Evolutionary conservation across 805 yeast genomes (phyloP).

Genomic region (Yamadazyma tumulicola): DNA sequence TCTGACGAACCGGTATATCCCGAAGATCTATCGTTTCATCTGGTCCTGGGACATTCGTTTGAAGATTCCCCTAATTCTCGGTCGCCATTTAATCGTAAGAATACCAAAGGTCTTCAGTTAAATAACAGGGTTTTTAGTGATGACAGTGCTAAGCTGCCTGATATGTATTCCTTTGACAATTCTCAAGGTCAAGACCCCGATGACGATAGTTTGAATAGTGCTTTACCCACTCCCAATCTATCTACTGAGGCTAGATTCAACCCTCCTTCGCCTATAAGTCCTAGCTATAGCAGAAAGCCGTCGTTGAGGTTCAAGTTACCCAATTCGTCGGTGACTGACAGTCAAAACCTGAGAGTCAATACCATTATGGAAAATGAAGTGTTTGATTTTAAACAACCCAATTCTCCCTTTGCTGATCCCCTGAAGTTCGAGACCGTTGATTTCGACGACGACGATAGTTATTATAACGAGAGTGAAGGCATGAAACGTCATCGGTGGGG

Average conservation of each 20-base stretch:
- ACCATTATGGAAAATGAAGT: constrained; percentile 24
- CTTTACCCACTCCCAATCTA: constrained; percentile 25
- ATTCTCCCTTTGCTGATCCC: constrained; percentile 24
- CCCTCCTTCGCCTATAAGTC: constrained; percentile 3
- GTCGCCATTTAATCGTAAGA: not conserved
- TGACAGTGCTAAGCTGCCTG: constrained; percentile 16
- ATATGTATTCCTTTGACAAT: not conserved
- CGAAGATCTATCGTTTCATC: constrained; percentile 7
- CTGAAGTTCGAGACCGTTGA: constrained; percentile 11
- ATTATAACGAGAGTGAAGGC: constrained; percentile 18
- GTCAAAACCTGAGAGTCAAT: constrained; percentile 1
- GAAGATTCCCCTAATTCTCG: constrained; percentile 2
- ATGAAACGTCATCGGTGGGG: constrained; percentile 89
- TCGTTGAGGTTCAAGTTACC: constrained; percentile 33
- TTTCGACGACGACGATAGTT: constrained; percentile 13
- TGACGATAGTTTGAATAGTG: constrained; percentile 14
- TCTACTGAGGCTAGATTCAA: constrained; percentile 11
- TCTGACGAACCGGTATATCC: no score
- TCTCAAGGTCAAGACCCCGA: constrained; percentile 13
- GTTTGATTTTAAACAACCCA: constrained; percentile 20
- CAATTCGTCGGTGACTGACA: constrained; percentile 12
- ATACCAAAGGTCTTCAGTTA: not conserved
- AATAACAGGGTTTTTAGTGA: constrained; percentile 15
- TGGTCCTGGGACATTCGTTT: constrained; percentile 2
- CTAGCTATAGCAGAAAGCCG: constrained; percentile 16